Percentiles rank a stretch among this genome's conserved stretches.
phyloP scores from a whole-genome alignment of 2,329 filamentous ascomycete genomes.

The Talaromyces marneffei region DNA sequence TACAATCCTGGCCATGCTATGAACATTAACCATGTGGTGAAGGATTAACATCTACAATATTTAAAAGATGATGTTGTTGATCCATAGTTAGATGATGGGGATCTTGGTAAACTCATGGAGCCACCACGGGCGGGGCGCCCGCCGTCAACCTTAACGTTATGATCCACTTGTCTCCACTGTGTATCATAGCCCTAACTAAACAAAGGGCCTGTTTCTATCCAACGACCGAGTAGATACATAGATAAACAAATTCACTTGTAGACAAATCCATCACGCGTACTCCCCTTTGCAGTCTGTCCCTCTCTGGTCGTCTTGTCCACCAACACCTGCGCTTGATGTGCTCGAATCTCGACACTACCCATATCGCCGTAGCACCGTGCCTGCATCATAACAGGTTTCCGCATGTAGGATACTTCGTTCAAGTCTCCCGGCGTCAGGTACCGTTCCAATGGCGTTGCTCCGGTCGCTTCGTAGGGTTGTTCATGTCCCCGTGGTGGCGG shows the following conservation, averaged over 20 bases:
- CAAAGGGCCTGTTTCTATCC: not conserved
- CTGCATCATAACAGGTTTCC: conserved; percentile 15
- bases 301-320: conserved; percentile 7
- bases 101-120: not conserved
- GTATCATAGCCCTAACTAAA: not conserved
- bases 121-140: not conserved
- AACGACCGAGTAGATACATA: not conserved
- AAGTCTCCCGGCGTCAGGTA: conserved; percentile 21
- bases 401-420: conserved; percentile 19
- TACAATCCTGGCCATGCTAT: not conserved
- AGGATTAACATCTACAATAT: not conserved
- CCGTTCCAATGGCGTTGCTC: conserved; percentile 21
- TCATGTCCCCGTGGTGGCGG: not conserved
- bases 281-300: not conserved
- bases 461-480: not conserved
- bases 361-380: conserved; percentile 17
- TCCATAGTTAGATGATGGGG: not conserved
- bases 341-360: conserved; percentile 17
- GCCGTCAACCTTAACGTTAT: not conserved
- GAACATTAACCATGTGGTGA: not conserved
- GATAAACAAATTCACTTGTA: not conserved
- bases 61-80: not conserved
- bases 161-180: not conserved
- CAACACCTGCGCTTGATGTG: conserved; percentile 14
- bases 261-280: not conserved